Conservation (phyloP, 352 stramenopile species). For the Phytophthora hybrid region DNA sequence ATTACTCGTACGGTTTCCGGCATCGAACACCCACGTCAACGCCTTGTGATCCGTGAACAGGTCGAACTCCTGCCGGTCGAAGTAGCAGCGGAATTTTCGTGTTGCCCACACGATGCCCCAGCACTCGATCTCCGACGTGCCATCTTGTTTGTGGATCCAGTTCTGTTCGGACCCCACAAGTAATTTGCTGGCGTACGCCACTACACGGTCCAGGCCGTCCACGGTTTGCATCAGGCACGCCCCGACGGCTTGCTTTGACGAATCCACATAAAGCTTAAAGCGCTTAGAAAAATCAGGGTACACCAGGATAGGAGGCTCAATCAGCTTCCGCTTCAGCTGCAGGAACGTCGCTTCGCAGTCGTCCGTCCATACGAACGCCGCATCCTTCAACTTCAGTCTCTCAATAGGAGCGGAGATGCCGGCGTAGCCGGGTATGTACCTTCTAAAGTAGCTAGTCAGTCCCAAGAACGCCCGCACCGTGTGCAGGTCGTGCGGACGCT, state of each 20-base stretch:
- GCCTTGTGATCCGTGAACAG: no score
- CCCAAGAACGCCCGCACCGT: no score
- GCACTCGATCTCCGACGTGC: background rate
- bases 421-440: no score
- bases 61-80: no score
- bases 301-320: slow-evolving; percentile 4
- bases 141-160: background rate
- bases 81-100: no score
- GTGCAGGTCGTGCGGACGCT: no score
- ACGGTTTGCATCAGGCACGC: slow-evolving; percentile 10
- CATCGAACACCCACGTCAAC: no score
- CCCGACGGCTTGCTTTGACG: background rate
- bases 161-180: background rate
- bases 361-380: background rate
- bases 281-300: slow-evolving; percentile 4
- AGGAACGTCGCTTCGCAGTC: slow-evolving; percentile 5
- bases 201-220: background rate
- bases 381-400: background rate
- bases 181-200: background rate
- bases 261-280: slow-evolving; percentile 15
- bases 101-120: background rate
- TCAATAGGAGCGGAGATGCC: no score
- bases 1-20: background rate
- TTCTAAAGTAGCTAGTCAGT: no score
- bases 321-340: background rate